A percentile compares a stretch with the other conserved stretches of the same genome.
phyloP scores from a whole-genome alignment of 1,139 yeast genomes.

The Candida pseudocylindracea region DNA sequence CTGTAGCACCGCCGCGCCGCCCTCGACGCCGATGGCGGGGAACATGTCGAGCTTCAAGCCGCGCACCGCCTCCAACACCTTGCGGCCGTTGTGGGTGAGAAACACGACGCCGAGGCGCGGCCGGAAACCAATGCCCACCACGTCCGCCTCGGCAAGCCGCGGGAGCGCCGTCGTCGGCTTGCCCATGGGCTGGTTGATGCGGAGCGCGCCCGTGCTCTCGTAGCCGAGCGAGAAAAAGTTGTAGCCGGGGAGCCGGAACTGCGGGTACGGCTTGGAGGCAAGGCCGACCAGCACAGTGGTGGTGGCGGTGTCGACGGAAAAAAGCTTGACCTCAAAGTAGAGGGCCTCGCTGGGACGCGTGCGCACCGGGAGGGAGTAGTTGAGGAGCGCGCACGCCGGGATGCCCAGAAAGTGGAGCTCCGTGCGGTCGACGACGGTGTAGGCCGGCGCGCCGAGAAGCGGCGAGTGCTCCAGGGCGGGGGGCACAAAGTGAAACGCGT shows the following conservation, averaged over 20 bases:
- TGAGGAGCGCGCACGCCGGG: conserved; percentile 25
- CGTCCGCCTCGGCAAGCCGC: conserved; percentile 61
- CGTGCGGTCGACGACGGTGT: conserved; percentile 35
- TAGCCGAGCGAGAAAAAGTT: conserved; percentile 69
- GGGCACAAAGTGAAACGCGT: conserved; percentile 14
- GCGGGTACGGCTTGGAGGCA: conserved; percentile 74
- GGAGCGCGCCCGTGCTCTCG: conserved; percentile 64
- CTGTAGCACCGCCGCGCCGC: conserved; percentile 49
- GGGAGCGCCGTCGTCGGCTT: conserved; percentile 41
- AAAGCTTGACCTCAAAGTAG: conserved; percentile 51
- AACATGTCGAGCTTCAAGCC: conserved; percentile 63
- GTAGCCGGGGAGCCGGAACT: conserved; percentile 69
- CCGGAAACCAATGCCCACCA: conserved; percentile 80
- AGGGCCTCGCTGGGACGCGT: conserved; percentile 36
- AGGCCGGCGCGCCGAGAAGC: conserved; percentile 11
- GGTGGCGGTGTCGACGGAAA: conserved; percentile 23
- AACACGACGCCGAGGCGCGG: conserved; percentile 64
- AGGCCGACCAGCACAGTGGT: conserved; percentile 52
- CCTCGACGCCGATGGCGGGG: conserved; percentile 75
- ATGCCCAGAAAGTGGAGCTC: conserved; percentile 29
- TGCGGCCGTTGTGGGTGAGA: conserved; percentile 80
- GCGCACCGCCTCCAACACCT: conserved; percentile 61
- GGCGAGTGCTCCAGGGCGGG: conserved; percentile 9
- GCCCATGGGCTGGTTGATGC: conserved; percentile 58
- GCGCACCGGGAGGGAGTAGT: conserved; percentile 38